Evolutionary conservation across 2,329 filamentous ascomycete genomes (phyloP).

Genomic region (Monosporascus sp.): DNA sequence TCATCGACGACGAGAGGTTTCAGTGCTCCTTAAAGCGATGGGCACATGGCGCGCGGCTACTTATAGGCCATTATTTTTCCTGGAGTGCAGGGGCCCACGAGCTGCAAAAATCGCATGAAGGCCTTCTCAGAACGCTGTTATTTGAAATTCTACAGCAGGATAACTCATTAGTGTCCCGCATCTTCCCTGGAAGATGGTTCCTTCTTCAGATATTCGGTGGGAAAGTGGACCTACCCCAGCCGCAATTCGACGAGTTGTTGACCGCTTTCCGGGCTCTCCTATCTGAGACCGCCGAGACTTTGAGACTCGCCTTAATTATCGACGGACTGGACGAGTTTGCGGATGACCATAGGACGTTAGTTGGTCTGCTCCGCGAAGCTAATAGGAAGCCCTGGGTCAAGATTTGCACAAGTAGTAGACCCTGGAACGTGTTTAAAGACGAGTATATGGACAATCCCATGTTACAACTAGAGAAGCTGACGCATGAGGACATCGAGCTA

Average conservation of each 20-base stretch:
- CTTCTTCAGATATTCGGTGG: constrained; percentile 4
- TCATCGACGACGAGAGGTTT: constrained; percentile 1
- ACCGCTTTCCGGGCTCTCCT: constrained; percentile 2
- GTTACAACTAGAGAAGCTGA: constrained; percentile 19
- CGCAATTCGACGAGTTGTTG: constrained; percentile 6
- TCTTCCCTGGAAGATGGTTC: constrained; percentile 7
- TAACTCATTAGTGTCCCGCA: constrained; percentile 1
- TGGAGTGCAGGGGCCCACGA: constrained; percentile 14
- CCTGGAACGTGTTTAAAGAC: constrained; percentile 17
- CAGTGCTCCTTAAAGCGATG: background rate
- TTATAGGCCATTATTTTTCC: constrained; percentile 13
- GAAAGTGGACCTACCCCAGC: constrained; percentile 1
- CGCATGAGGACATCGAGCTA: constrained; percentile 13
- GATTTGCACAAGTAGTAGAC: constrained; percentile 19
- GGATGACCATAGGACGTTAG: constrained; percentile 6
- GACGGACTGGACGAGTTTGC: constrained; percentile 10
- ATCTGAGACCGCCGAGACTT: background rate
- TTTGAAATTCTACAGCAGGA: constrained; percentile 6
- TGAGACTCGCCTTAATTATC: constrained; percentile 12
- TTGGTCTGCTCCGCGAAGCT: constrained; percentile 6
- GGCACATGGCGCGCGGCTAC: background rate
- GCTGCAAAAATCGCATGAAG: constrained; percentile 18
- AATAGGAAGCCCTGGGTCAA: constrained; percentile 8
- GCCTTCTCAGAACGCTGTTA: constrained; percentile 16
- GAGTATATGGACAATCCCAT: constrained; percentile 9